Conservation (phyloP, 176 grass and related monocot genomes). For the Rhynchospora pubera region DNA sequence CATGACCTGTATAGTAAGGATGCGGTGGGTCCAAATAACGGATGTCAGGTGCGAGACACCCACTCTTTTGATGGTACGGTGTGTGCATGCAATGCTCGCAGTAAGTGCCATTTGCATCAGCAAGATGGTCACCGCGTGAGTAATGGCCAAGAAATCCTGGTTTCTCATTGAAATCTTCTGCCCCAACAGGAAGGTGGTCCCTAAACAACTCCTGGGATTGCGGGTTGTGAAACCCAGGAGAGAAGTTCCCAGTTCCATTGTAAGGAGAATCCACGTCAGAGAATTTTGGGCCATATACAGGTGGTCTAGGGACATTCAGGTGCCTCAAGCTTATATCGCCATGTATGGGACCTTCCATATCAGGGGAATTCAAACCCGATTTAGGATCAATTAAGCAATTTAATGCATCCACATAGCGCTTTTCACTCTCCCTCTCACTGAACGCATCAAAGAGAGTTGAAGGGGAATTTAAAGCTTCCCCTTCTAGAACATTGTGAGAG, state of each 20-base stretch:
- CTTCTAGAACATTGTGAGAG: constrained; percentile 47
- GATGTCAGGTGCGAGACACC: constrained; percentile 32
- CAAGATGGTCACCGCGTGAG: constrained; percentile 33
- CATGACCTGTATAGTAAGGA: constrained; percentile 43
- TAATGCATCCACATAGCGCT: constrained; percentile 86
- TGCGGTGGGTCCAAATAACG: constrained; percentile 38
- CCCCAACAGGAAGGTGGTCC: constrained; percentile 67
- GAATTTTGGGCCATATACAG: constrained; percentile 48
- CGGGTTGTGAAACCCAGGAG: constrained; percentile 41
- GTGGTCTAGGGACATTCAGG: constrained; percentile 49
- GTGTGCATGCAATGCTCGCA: constrained; percentile 55
- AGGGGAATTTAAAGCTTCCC: constrained; percentile 28
- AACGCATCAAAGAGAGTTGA: constrained; percentile 39
- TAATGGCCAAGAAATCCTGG: constrained; percentile 46
- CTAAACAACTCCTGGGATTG: constrained; percentile 35
- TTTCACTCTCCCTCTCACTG: constrained; percentile 62
- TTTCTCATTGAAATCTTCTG: constrained; percentile 57
- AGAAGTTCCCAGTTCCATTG: constrained; percentile 50
- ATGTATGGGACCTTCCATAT: constrained; percentile 39
- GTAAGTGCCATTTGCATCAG: constrained; percentile 18
- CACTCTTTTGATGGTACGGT: constrained; percentile 42
- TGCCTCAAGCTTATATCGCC: constrained; percentile 50
- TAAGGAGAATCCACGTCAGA: constrained; percentile 71
- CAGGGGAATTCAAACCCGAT: constrained; percentile 37
- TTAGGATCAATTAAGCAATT: constrained; percentile 63